Evolutionary conservation across 2,329 filamentous ascomycete genomes (phyloP).

Genomic region (Herpomyces periplanetae): DNA sequence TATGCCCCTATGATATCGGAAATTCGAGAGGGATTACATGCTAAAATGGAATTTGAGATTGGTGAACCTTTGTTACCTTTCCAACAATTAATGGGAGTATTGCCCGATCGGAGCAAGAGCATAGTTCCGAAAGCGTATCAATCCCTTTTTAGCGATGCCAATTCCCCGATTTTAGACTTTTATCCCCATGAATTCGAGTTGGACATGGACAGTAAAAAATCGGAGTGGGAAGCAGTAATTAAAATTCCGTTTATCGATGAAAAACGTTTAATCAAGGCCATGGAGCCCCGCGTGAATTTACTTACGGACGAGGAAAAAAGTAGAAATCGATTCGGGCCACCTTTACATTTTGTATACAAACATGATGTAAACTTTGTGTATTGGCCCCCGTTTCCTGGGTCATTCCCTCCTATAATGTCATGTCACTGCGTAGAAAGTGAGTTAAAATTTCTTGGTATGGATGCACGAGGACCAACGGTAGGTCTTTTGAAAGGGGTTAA

Average conservation of each 20-base stretch:
- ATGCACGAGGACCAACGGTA: slow-evolving; percentile 47
- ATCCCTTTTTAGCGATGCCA: slow-evolving; percentile 55
- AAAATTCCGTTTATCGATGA: slow-evolving; percentile 98
- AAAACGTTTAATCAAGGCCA: slow-evolving; percentile 38
- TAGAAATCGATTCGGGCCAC: slow-evolving; percentile 63
- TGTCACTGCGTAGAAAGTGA: slow-evolving; percentile 86
- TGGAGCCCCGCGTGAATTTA: slow-evolving; percentile 40
- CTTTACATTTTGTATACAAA: slow-evolving; percentile 66
- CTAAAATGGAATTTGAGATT: slow-evolving; percentile 61
- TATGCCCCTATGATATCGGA: slow-evolving; percentile 86
- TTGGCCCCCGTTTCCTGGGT: slow-evolving; percentile 45
- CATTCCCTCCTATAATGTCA: slow-evolving; percentile 54
- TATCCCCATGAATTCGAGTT: slow-evolving; percentile 87
- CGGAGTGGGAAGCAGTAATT: slow-evolving; percentile 96
- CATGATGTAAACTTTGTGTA: slow-evolving; percentile 39
- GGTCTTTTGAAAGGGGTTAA: slow-evolving; percentile 53
- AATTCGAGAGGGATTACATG: slow-evolving; percentile 48
- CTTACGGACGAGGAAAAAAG: slow-evolving; percentile 37
- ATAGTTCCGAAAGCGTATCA: slow-evolving; percentile 68
- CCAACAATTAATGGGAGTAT: slow-evolving; percentile 87
- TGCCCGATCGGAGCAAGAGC: slow-evolving; percentile 83
- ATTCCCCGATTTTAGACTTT: slow-evolving; percentile 85
- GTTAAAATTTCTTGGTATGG: slow-evolving; percentile 67
- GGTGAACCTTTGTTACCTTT: slow-evolving; percentile 82
- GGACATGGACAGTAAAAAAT: slow-evolving; percentile 98